Evolutionary conservation across 192 early-diverging fungal genomes (phyloP).

Genomic region (Linderina pennispora): DNA sequence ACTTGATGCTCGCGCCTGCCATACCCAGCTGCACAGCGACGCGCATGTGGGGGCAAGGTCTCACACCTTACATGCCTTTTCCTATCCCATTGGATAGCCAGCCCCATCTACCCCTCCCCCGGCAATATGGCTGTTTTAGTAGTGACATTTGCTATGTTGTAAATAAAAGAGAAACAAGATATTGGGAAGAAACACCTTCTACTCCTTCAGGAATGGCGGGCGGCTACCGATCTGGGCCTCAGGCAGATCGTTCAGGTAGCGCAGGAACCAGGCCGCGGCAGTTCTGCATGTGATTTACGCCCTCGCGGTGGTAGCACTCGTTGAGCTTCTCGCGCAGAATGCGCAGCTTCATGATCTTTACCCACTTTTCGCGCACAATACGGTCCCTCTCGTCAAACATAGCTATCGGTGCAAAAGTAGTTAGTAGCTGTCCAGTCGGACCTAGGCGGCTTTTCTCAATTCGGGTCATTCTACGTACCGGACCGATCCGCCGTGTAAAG

Average conservation of each 20-base stretch:
- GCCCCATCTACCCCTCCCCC: too few species aligned
- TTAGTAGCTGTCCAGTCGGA: too few species aligned
- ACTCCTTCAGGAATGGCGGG: slow-evolving; percentile 46
- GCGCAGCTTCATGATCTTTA: slow-evolving; percentile 83
- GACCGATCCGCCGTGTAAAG: slow-evolving; percentile 48
- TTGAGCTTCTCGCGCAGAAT: slow-evolving; percentile 78
- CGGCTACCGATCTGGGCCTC: slow-evolving; percentile 37
- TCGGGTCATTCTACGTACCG: slow-evolving; percentile 18
- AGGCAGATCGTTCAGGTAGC: slow-evolving; percentile 65
- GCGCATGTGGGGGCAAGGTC: too few species aligned
- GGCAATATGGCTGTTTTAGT: too few species aligned
- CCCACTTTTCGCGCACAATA: slow-evolving; percentile 82
- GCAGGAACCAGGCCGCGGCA: slow-evolving; percentile 76
- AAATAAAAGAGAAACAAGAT: slow-evolving; percentile 7
- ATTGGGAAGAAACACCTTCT: slow-evolving; percentile 24
- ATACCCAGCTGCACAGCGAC: too few species aligned
- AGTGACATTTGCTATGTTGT: too few species aligned
- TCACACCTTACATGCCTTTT: too few species aligned
- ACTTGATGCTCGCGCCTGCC: too few species aligned
- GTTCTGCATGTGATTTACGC: slow-evolving; percentile 91
- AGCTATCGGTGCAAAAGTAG: too few species aligned
- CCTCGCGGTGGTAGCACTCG: slow-evolving; percentile 89
- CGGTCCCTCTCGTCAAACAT: slow-evolving; percentile 58
- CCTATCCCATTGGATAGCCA: too few species aligned
- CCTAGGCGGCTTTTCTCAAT: too few species aligned